Percentiles rank a stretch among this genome's conserved stretches.
Conservation (phyloP, 345 rosid genomes). For the Iberis pinnata region DNA sequence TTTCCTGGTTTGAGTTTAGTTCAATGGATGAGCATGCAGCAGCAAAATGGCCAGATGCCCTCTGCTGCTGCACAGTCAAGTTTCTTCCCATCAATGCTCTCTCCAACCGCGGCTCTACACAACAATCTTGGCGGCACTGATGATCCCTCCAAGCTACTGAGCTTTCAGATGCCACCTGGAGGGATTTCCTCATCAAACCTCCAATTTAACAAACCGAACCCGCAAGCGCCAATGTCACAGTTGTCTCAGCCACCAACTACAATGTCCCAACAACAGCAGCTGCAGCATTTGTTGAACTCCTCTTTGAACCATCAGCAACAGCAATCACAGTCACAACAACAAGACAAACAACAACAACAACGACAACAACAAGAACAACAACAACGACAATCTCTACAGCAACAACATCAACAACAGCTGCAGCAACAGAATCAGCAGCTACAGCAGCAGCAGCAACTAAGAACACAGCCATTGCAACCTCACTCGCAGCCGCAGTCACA, state of each 20-base stretch:
- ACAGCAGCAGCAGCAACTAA: conserved; percentile 34
- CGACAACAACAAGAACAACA: not conserved
- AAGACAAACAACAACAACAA: conserved; percentile 26
- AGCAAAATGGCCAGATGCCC: conserved; percentile 48
- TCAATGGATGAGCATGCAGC: conserved; percentile 95
- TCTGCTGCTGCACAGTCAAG: conserved; percentile 31
- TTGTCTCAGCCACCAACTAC: conserved; percentile 33
- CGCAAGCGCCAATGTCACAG: conserved; percentile 29
- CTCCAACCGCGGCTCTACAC: conserved; percentile 18
- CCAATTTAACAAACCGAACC: conserved; percentile 31
- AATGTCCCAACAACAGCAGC: conserved; percentile 38
- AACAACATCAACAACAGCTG: conserved; percentile 27
- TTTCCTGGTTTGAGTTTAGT: conserved; percentile 70
- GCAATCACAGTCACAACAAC: conserved; percentile 24
- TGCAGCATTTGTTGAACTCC: conserved; percentile 32
- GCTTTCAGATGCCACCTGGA: conserved; percentile 30
- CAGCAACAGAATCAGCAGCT: conserved; percentile 27
- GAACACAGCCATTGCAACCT: conserved; percentile 31
- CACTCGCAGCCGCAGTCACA: conserved; percentile 34
- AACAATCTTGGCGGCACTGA: conserved; percentile 28
- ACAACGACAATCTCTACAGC: conserved; percentile 22
- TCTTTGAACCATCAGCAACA: conserved; percentile 31
- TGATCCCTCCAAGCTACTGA: conserved; percentile 34
- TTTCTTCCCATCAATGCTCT: conserved; percentile 32
- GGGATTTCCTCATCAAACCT: conserved; percentile 29